Evolutionary conservation across 495 filamentous ascomycete genomes (phyloP).

Genomic region (Diplogelasinospora grovesii): DNA sequence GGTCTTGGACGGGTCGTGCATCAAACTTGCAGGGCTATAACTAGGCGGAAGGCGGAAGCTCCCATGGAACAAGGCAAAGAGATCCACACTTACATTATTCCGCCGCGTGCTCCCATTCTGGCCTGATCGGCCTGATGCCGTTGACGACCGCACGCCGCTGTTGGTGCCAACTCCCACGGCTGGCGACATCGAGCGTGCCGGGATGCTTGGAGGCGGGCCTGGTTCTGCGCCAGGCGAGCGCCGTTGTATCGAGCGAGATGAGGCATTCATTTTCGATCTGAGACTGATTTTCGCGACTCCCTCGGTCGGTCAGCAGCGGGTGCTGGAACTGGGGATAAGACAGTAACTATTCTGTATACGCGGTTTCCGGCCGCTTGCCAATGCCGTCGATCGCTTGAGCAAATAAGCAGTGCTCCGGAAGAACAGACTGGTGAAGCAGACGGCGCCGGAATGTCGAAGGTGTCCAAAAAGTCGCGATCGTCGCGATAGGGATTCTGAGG

Average conservation of each 20-base stretch:
- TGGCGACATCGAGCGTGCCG: constrained; percentile 37
- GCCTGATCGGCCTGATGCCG: constrained; percentile 25
- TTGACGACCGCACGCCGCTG: constrained; percentile 34
- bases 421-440: too few relatives aligned
- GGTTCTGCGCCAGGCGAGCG: constrained; percentile 45
- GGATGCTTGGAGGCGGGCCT: constrained; percentile 34
- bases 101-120: constrained; percentile 34
- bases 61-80: neutral
- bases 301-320: neutral
- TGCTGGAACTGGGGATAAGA: too few relatives aligned
- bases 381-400: too few relatives aligned
- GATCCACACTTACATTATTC: constrained; percentile 47
- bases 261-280: constrained; percentile 30
- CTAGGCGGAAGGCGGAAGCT: neutral
- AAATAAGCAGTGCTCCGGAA: too few relatives aligned
- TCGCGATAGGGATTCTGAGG: too few relatives aligned
- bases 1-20: constrained; percentile 20
- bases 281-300: neutral
- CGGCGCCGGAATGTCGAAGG: too few relatives aligned
- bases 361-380: too few relatives aligned
- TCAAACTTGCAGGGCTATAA: constrained; percentile 7
- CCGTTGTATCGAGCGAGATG: constrained; percentile 38
- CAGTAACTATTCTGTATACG: too few relatives aligned
- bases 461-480: too few relatives aligned
- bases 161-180: constrained; percentile 28